phyloP scores from a whole-genome alignment of 768 basidiomycete species.

The Mrakia hoshinonis region DNA sequence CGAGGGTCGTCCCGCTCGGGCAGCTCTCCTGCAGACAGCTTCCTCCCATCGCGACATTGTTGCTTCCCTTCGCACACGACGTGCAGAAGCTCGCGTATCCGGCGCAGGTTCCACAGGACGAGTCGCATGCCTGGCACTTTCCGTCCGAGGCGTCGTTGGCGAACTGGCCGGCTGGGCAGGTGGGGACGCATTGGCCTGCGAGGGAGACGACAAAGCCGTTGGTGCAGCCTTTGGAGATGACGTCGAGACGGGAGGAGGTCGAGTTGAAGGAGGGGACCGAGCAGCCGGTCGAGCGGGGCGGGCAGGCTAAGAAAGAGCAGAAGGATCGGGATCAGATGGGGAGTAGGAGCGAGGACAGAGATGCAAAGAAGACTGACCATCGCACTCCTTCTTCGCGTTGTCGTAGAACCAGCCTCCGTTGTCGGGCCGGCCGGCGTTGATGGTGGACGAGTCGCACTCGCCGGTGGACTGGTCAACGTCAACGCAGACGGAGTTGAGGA shows the following conservation, averaged over 20 bases:
- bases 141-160: conserved; percentile 60
- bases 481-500: conserved; percentile 65
- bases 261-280: conserved; percentile 61
- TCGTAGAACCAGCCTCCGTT: conserved; percentile 58
- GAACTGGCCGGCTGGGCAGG: conserved; percentile 67
- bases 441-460: conserved; percentile 48
- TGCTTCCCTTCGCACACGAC: conserved; percentile 51
- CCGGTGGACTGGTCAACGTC: conserved; percentile 53
- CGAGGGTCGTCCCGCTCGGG: conserved; percentile 60
- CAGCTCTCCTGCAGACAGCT: conserved; percentile 62
- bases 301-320: conserved; percentile 52
- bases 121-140: conserved; percentile 67
- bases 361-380: conserved; percentile 51
- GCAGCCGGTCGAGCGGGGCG: conserved; percentile 71
- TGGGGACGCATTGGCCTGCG: conserved; percentile 58
- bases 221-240: conserved; percentile 69
- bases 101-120: conserved; percentile 63
- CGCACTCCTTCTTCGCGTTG: conserved; percentile 72
- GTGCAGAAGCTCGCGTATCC: conserved; percentile 63
- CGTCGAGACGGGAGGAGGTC: conserved; percentile 56
- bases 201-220: conserved; percentile 61
- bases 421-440: conserved; percentile 44
- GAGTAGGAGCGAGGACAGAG: background rate
- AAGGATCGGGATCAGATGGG: background rate
- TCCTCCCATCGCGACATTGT: conserved; percentile 60